These are phyloP conservation scores for Stemphylium beticola DNA, from an alignment of 2,329 filamentous ascomycete species.

Conservation along the genomic window DNA sequence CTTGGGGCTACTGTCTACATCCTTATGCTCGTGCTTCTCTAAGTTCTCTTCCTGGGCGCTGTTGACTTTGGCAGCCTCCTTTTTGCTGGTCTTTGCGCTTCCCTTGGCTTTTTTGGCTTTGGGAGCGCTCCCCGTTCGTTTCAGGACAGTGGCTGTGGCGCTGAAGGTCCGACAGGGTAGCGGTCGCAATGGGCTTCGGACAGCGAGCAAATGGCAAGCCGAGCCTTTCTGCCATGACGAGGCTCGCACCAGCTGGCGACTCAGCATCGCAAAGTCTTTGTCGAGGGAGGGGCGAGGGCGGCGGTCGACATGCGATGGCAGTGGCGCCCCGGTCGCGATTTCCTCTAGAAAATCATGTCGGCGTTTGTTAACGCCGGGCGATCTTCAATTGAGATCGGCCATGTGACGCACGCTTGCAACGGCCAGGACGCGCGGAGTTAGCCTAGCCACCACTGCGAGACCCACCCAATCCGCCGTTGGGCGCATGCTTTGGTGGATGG, in stretches of 20 bases:
- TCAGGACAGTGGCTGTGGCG: conserved; percentile 17
- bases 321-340: conserved; percentile 3
- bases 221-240: conserved; percentile 22
- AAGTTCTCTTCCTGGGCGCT: neutral
- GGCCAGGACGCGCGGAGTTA: neutral
- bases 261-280: conserved; percentile 32
- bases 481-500: neutral
- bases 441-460: neutral
- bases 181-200: conserved; percentile 11
- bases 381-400: neutral
- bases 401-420: conserved; percentile 4
- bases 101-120: neutral
- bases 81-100: neutral
- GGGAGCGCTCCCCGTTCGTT: neutral
- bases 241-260: conserved; percentile 28
- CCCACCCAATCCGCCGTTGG: neutral
- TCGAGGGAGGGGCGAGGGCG: neutral
- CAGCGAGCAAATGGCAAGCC: conserved; percentile 31
- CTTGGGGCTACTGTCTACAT: conserved; percentile 4
- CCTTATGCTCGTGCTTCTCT: neutral
- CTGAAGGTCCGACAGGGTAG: conserved; percentile 23
- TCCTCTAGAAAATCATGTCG: conserved; percentile 18
- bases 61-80: neutral
- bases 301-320: conserved; percentile 9
- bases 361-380: conserved; percentile 14